These are phyloP conservation scores for Lophiostoma macrostomum DNA, from an alignment of 495 filamentous ascomycete genomes.

Conservation along the genomic window DNA sequence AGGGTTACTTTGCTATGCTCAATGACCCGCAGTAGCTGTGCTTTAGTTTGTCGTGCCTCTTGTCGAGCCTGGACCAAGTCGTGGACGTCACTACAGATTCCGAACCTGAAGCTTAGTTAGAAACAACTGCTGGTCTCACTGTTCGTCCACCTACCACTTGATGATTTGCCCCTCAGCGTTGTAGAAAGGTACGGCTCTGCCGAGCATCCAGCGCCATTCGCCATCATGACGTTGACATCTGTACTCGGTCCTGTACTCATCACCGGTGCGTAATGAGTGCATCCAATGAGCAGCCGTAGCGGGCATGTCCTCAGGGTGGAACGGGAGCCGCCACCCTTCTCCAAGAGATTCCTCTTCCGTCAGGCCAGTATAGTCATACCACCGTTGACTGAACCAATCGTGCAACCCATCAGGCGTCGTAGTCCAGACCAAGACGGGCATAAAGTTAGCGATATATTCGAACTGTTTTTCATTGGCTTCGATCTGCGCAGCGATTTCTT, in stretches of 20 bases:
- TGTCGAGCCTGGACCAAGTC: constrained; percentile 60
- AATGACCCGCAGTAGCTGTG: constrained; percentile 66
- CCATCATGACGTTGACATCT: constrained; percentile 60
- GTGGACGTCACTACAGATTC: constrained; percentile 66
- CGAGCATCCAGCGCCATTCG: constrained; percentile 70
- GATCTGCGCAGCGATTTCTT: constrained; percentile 58
- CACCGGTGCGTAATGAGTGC: constrained; percentile 59
- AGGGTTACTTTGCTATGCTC: constrained; percentile 64
- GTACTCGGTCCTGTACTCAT: constrained; percentile 64
- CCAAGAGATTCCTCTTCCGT: constrained; percentile 52
- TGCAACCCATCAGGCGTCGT: constrained; percentile 55
- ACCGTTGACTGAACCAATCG: constrained; percentile 66
- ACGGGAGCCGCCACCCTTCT: constrained; percentile 43
- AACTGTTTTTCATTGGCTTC: constrained; percentile 64
- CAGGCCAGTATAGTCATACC: constrained; percentile 70
- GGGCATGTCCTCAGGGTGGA: constrained; percentile 58
- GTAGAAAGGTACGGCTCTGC: constrained; percentile 59
- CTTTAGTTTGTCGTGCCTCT: constrained; percentile 55
- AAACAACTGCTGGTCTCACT: too few species aligned
- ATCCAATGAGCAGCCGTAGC: constrained; percentile 51
- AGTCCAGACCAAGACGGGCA: constrained; percentile 71
- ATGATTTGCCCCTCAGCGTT: constrained; percentile 61
- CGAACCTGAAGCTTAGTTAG: too few species aligned
- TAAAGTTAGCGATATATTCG: constrained; percentile 64
- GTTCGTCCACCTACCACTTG: too few species aligned